phyloP scores from a whole-genome alignment of 2,329 filamentous ascomycete species.

The Clarireedia hainanense region DNA sequence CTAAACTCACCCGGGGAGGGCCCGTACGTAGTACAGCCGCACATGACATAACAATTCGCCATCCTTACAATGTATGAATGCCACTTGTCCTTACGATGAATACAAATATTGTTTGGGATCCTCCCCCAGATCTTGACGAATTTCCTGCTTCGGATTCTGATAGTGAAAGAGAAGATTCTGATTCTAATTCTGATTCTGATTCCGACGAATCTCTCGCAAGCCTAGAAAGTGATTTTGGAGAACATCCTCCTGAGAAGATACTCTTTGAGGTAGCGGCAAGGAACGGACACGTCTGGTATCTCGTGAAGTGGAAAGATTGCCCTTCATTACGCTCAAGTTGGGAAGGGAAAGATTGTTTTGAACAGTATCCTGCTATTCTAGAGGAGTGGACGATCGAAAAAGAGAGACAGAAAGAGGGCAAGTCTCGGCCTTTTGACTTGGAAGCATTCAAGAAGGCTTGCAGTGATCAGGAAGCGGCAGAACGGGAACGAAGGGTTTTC shows the following conservation, averaged over 20 bases:
- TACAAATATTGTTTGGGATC: slow-evolving; percentile 2
- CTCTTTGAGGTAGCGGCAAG: slow-evolving; percentile 22
- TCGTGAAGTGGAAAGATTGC: slow-evolving; percentile 30
- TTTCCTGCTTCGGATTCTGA: slow-evolving; percentile 16
- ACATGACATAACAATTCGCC: background rate
- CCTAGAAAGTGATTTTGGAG: slow-evolving; percentile 27
- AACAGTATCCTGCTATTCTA: slow-evolving; percentile 19
- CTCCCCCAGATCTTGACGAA: slow-evolving; percentile 1
- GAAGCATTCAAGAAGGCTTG: slow-evolving; percentile 24
- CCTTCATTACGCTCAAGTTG: slow-evolving; percentile 27
- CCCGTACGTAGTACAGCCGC: background rate
- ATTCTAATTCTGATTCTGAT: background rate
- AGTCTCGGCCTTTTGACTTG: slow-evolving; percentile 25
- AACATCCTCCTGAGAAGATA: slow-evolving; percentile 26
- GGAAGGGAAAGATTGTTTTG: slow-evolving; percentile 23
- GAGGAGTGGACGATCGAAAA: slow-evolving; percentile 25
- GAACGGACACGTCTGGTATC: slow-evolving; percentile 23
- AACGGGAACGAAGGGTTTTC: slow-evolving; percentile 22
- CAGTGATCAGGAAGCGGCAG: slow-evolving; percentile 19
- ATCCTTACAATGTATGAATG: slow-evolving; percentile 5
- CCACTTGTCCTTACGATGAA: slow-evolving; percentile 28
- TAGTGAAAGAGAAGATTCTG: slow-evolving; percentile 18
- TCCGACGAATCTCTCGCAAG: slow-evolving; percentile 27
- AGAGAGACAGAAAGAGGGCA: slow-evolving; percentile 24
- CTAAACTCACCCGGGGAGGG: background rate